Evolutionary conservation across 2,329 filamentous ascomycete genomes (phyloP).

Genomic region (Orbilia ellipsospora): DNA sequence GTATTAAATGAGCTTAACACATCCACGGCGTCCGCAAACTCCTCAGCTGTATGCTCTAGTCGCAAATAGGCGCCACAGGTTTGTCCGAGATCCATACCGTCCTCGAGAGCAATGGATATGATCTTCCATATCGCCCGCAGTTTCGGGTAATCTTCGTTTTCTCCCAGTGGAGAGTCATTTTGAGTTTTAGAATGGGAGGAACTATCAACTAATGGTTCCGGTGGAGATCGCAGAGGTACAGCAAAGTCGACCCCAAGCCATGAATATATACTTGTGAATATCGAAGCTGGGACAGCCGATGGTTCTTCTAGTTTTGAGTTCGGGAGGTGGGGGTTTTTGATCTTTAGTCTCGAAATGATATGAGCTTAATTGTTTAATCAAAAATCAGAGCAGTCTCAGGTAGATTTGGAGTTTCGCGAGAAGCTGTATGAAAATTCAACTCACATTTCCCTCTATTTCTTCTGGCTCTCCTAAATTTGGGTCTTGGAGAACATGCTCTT

Average conservation of each 20-base stretch:
- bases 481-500: constrained; percentile 8
- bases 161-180: not conserved
- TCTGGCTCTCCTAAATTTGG: not conserved
- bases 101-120: not conserved
- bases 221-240: not conserved
- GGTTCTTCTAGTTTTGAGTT: not conserved
- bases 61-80: constrained; percentile 1
- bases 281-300: not conserved
- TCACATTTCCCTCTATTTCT: not conserved
- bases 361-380: constrained; percentile 2
- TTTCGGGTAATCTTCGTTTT: constrained; percentile 9
- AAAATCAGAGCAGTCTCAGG: not conserved
- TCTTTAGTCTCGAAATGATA: not conserved
- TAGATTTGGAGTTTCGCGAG: too few species aligned
- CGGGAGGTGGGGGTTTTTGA: not conserved
- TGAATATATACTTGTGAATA: constrained; percentile 15
- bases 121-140: constrained; percentile 2
- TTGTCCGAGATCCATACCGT: not conserved
- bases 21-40: constrained; percentile 2
- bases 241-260: constrained; percentile 15
- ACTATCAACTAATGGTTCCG: not conserved
- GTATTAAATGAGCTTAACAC: constrained; percentile 16
- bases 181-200: constrained; percentile 6
- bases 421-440: not conserved
- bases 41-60: constrained; percentile 3